Base-by-base conservation (phyloP, 106 monocot genomes). In the Dactylorhiza incarnata region DNA sequence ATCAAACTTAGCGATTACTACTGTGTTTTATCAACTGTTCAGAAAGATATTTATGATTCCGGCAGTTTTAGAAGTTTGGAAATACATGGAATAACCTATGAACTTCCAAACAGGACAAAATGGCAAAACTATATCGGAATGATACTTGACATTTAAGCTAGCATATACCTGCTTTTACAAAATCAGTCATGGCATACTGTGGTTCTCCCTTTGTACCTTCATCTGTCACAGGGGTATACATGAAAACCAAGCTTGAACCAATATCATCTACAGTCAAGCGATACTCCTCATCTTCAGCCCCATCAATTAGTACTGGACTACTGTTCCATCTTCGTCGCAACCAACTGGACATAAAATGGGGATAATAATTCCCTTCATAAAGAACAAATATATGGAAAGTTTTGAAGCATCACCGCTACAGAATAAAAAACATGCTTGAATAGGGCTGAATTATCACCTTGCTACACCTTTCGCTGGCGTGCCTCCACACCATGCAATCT, bases 401-500 rank as follows among this genome's bases (percentile, higher is more conserved):
- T 66, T 48, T 48, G 15, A 55, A 37, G 54, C 19, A 74, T 11
- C 54, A 54, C 29, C 7, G 37, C 29, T 54, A 13, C 5, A 16
- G 17, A 44, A 49, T 55, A 22, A 49, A 22, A 3, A 23, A 10
- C 9, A 49, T 37, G n/a, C 49, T 72, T 72, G 14, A 47, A 49
- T 20, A 69, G 13, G 23, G 49, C 3, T 4, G 23, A 72, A 72
- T 16, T 16, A 7, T 72, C 68, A 94, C 99, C 94, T 94, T 77
- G 89, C 56, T 54, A 99, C 91, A 75, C 99, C 76, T 86, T 94
- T 91, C 49, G 89, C 89, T 54, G 99, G 94, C 26, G 89, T 88
- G 20, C 99, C 99, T 83, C 99, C 99, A 84, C 99, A 99, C 99
- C 99, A 99, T 77, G 99, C 94, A 89, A 99, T 77, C 73, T 91